phyloP scores from a whole-genome alignment of 371 early-diverging fungal genomes.

The Catenaria anguillulae region DNA sequence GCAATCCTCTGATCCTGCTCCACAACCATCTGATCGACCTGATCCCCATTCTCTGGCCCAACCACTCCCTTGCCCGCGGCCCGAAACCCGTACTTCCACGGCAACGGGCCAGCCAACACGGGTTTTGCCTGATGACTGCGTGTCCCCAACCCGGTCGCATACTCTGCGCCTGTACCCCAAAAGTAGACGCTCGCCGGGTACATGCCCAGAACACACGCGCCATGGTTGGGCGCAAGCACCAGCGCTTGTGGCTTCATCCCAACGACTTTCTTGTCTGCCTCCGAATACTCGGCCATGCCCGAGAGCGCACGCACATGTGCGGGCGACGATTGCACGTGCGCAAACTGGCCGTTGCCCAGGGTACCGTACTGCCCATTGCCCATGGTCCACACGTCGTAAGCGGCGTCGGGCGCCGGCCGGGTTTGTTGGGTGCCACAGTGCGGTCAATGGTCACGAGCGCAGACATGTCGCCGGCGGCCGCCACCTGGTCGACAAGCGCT shows the following conservation, averaged over 20 bases:
- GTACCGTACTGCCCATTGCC: constrained; percentile 20
- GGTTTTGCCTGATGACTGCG: neutral
- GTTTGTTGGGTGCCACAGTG: too few relatives aligned
- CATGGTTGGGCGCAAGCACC: neutral
- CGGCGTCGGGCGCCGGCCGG: constrained; percentile 9
- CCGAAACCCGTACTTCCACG: neutral
- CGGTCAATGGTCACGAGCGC: constrained; percentile 1
- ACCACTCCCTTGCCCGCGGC: neutral
- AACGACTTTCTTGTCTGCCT: constrained; percentile 4
- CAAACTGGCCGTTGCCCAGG: constrained; percentile 19
- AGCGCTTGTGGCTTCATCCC: constrained; percentile 10
- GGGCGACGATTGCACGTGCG: constrained; percentile 15
- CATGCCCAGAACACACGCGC: neutral
- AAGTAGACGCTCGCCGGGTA: neutral
- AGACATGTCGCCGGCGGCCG: constrained; percentile 19
- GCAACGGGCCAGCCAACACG: neutral
- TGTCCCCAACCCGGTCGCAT: neutral
- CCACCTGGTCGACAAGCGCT: constrained; percentile 14
- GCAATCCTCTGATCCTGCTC: neutral
- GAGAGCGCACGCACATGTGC: constrained; percentile 12
- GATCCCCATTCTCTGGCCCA: neutral
- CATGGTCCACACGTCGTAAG: constrained; percentile 14
- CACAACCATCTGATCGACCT: neutral
- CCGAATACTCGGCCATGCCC: constrained; percentile 16
- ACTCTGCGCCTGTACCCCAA: neutral